Percentiles rank a stretch among this genome's conserved stretches.
phyloP scores from a whole-genome alignment of 495 filamentous ascomycete genomes.

The Filosporella fistucella region DNA sequence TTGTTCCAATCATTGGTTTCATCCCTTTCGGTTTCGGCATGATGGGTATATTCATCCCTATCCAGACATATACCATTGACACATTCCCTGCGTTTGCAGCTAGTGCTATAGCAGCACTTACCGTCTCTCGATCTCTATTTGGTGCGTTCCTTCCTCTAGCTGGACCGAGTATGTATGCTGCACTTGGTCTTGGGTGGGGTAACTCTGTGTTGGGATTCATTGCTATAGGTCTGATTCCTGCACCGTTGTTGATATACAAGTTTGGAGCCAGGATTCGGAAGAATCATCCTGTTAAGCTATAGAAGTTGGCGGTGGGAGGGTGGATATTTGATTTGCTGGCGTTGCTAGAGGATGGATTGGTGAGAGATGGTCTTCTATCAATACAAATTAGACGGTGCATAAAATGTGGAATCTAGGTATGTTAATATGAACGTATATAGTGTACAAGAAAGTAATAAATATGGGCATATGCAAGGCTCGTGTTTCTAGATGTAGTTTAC shows the following conservation, averaged over 20 bases:
- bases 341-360: too few relatives aligned
- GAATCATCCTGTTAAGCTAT: constrained; percentile 34
- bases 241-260: constrained; percentile 43
- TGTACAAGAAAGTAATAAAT: too few relatives aligned
- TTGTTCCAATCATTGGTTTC: constrained; percentile 49
- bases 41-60: constrained; percentile 45
- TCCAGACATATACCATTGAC: constrained; percentile 57
- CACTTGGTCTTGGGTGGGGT: constrained; percentile 53
- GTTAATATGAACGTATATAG: too few relatives aligned
- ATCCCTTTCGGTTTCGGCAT: constrained; percentile 46
- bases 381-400: too few relatives aligned
- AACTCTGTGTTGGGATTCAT: constrained; percentile 54
- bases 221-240: constrained; percentile 43
- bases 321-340: too few relatives aligned
- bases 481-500: too few relatives aligned
- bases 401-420: too few relatives aligned
- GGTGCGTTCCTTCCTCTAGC: constrained; percentile 55
- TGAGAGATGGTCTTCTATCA: too few relatives aligned
- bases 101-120: constrained; percentile 49
- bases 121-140: constrained; percentile 45
- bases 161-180: constrained; percentile 46
- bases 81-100: constrained; percentile 57
- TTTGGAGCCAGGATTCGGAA: constrained; percentile 47
- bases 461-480: too few relatives aligned
- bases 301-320: too few relatives aligned